A percentile compares a stretch with the other conserved stretches of the same genome.
Evolutionary conservation across 2,329 filamentous ascomycete species (phyloP).

Genomic region (Lojkania enalia): DNA sequence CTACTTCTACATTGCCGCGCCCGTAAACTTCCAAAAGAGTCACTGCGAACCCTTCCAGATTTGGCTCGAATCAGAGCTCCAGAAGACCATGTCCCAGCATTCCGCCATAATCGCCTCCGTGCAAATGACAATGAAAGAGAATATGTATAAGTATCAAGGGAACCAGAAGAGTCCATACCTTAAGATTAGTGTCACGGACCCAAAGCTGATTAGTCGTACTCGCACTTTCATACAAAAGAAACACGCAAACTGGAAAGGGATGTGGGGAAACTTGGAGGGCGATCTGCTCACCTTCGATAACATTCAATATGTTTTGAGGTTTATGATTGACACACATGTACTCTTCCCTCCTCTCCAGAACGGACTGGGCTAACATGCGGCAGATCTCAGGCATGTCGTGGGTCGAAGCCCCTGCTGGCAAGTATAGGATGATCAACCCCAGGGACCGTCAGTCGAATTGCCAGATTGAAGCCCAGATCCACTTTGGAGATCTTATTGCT

Average conservation of each 20-base stretch:
- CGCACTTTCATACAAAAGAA: constrained; percentile 75
- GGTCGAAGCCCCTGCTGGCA: constrained; percentile 79
- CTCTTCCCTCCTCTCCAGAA: constrained; percentile 2
- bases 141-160: constrained; percentile 91
- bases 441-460: constrained; percentile 82
- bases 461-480: constrained; percentile 89
- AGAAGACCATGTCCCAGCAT: constrained; percentile 57
- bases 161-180: constrained; percentile 90
- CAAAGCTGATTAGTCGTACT: constrained; percentile 77
- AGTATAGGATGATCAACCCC: constrained; percentile 71
- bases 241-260: constrained; percentile 82
- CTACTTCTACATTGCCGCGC: constrained; percentile 92
- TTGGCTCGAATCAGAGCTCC: constrained; percentile 78
- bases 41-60: constrained; percentile 79
- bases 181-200: constrained; percentile 90
- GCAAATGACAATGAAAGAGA: constrained; percentile 80
- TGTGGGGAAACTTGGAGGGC: constrained; percentile 70
- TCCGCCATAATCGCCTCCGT: constrained; percentile 78
- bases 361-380: constrained; percentile 6
- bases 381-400: constrained; percentile 94
- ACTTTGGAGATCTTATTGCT: constrained; percentile 80
- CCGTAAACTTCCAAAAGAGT: constrained; percentile 73
- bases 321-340: constrained; percentile 96
- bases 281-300: constrained; percentile 92
- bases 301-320: constrained; percentile 90